These are phyloP conservation scores for Licmophora abbreviata DNA, from an alignment of 108 stramenopile species.

Conservation along the genomic window DNA sequence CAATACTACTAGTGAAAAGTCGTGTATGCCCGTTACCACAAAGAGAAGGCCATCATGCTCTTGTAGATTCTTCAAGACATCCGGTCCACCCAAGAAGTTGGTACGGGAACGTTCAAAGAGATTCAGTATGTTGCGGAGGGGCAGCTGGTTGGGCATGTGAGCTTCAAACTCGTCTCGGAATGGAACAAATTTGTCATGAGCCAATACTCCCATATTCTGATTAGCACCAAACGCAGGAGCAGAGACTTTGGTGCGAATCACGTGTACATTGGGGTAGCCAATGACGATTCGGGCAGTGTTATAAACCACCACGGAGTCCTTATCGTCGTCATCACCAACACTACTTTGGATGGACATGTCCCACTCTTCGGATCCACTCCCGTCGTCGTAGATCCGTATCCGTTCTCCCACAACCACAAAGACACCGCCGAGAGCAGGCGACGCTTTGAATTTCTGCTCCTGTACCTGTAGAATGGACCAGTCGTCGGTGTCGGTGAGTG, in stretches of 20 bases:
- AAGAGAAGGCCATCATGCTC: slow-evolving; percentile 36
- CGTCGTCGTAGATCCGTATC: slow-evolving; percentile 5
- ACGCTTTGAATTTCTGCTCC: slow-evolving; percentile 51
- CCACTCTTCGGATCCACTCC: slow-evolving; percentile 28
- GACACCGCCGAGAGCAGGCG: slow-evolving; percentile 43
- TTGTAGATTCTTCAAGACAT: slow-evolving; percentile 37
- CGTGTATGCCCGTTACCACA: slow-evolving; percentile 48
- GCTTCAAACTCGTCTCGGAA: slow-evolving; percentile 64
- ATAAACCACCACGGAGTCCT: slow-evolving; percentile 18
- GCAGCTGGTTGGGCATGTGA: slow-evolving; percentile 26
- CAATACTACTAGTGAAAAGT: slow-evolving; percentile 20
- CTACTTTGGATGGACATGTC: slow-evolving; percentile 31
- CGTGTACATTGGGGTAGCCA: slow-evolving; percentile 6
- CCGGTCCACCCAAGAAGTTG: slow-evolving; percentile 55
- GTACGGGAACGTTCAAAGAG: slow-evolving; percentile 58
- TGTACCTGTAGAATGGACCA: slow-evolving; percentile 42
- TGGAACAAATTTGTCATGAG: slow-evolving; percentile 18
- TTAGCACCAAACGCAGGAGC: background rate
- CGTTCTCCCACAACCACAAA: slow-evolving; percentile 41
- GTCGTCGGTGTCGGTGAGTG: slow-evolving; percentile 5
- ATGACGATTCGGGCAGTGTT: slow-evolving; percentile 34
- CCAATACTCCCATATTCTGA: background rate
- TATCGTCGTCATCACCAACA: slow-evolving; percentile 9
- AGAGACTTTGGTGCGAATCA: background rate
- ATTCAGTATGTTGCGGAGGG: slow-evolving; percentile 52